Conservation (phyloP, 176 grass and related monocot genomes). For the Lolium perenne region DNA sequence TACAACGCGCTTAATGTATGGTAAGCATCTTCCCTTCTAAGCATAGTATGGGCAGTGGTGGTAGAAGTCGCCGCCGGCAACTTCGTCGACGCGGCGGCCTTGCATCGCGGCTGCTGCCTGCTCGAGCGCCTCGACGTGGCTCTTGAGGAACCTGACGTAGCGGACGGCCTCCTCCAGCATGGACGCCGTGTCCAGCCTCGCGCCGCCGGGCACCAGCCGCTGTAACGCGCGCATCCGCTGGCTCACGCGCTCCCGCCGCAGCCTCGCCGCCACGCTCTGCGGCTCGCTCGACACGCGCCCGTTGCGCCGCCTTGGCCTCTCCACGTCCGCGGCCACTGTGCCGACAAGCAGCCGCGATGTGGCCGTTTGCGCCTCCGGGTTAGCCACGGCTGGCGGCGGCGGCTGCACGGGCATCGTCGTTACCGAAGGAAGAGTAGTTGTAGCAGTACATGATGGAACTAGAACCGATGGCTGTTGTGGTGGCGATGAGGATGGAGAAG, state of each 20-base stretch:
- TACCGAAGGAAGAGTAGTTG: not conserved
- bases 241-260: conserved; percentile 69
- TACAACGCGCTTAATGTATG: not conserved
- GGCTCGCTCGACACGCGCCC: conserved; percentile 69
- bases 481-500: conserved; percentile 26
- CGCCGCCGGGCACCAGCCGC: conserved; percentile 66
- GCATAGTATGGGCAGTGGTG: not conserved
- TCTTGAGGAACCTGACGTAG: conserved; percentile 80
- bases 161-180: conserved; percentile 84
- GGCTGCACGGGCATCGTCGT: not conserved
- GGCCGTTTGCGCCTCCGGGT: not conserved
- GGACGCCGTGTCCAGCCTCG: conserved; percentile 76
- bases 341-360: conserved; percentile 43
- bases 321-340: conserved; percentile 44
- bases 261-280: conserved; percentile 75
- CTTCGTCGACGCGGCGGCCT: not conserved
- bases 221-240: conserved; percentile 71
- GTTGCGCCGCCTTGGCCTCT: conserved; percentile 57
- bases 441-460: not conserved
- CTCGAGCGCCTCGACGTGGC: conserved; percentile 62
- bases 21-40: not conserved
- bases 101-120: conserved; percentile 18
- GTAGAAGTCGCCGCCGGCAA: not conserved
- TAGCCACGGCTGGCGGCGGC: not conserved
- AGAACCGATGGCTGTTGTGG: not conserved